Evolutionary conservation across 257 asterid genomes (phyloP), one percentile per base, ranked within the genome.

Genomic region (Petrea volubilis): DNA sequence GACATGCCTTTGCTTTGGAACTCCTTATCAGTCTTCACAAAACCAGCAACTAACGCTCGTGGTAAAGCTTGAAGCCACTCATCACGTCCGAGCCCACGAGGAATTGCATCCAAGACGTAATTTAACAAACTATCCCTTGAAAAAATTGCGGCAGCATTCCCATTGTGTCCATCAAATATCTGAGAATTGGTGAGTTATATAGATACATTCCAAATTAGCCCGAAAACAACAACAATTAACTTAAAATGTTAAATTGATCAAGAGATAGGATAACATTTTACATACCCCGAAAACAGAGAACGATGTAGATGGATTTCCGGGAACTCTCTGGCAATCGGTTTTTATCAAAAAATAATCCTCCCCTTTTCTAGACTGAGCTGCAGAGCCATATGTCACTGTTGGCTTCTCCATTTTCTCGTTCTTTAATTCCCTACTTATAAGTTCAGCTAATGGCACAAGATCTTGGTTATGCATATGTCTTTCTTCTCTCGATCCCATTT

Each of bases 61-160:
- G 95, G 97, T 59, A 92, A 81, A 17, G 92, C 92, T n/a, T 89
- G 91, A 67, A 86, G 82, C 97, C 97, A 92, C 72, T 92, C 97
- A 3, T 92, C 97, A 52, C 87, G 73, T 13, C 86, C 86, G 38
- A 89, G 89, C 5, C 87, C 96, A 47, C 75, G 63, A 38, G 96
- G 96, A 47, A 92, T 84, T 13, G 96, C 95, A 65, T 80, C 76
- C 77, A 89, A 66, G 12, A 92, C 83, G 57, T 86, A 81, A 68
- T 64, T 83, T 46, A 92, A 62, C 46, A 92, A 73, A 64, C 87
- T 74, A 61, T 92, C 97, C 64, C 83, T 86, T 2, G 96, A 80
- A 73, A 68, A 92, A 12, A 89, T 84, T 25, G 97, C 97, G 0
- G 96, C 96, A 47, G 85, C 88, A 65, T 73, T 81, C 60, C 97